Conservation (phyloP, 192 early-diverging fungal genomes). For the Borealophlyctis nickersoniae region DNA sequence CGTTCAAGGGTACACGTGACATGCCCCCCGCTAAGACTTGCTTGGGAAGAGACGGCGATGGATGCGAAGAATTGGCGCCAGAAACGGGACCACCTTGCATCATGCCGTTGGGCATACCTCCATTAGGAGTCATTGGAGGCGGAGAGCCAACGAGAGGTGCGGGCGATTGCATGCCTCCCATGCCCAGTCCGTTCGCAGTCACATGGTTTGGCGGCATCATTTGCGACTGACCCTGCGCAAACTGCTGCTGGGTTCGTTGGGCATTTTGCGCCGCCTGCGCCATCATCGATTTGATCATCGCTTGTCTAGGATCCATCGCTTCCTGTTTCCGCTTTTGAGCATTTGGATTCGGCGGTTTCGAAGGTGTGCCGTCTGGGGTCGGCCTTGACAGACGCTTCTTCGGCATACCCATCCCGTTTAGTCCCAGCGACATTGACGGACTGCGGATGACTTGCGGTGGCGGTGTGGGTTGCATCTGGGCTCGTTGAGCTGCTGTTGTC, state of each 20-base stretch:
- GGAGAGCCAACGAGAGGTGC: not conserved
- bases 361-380: not conserved
- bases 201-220: slow-evolving; percentile 10
- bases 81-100: not conserved
- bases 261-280: slow-evolving; percentile 28
- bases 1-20: not conserved
- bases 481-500: slow-evolving; percentile 23
- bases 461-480: slow-evolving; percentile 1
- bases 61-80: not conserved
- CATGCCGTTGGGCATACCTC: not conserved
- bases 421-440: not conserved
- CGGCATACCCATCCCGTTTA: not conserved
- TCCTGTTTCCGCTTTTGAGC: slow-evolving; percentile 16
- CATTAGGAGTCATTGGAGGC: not conserved
- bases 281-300: slow-evolving; percentile 33
- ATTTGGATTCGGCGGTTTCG: slow-evolving; percentile 14
- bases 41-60: not conserved
- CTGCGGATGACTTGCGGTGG: slow-evolving; percentile 21
- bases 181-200: not conserved
- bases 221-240: slow-evolving; percentile 23
- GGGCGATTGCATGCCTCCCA: too few relatives aligned
- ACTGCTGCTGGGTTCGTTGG: slow-evolving; percentile 29
- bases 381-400: slow-evolving; percentile 25
- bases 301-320: slow-evolving; percentile 21
- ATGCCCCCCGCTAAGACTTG: not conserved